Evolutionary conservation across 306 rosid species (phyloP).

Genomic region (Malus sieversii): DNA sequence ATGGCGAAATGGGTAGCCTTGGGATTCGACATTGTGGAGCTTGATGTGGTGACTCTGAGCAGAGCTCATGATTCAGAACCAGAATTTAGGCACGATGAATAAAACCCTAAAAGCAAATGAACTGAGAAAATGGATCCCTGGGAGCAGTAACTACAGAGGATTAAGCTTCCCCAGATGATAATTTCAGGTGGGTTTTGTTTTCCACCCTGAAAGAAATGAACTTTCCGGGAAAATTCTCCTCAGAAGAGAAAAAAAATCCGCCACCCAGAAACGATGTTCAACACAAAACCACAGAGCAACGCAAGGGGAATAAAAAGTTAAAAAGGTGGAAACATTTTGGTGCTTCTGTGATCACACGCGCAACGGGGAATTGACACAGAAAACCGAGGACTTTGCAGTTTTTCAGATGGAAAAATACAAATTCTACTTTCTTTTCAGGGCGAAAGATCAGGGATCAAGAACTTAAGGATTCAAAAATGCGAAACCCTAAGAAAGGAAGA

Average conservation of each 20-base stretch:
- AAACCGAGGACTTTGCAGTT: not conserved
- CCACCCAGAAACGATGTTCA: conserved; percentile 10
- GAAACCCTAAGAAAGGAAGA: conserved; percentile 22
- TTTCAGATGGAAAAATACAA: not conserved
- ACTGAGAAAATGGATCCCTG: not conserved
- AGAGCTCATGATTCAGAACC: conserved; percentile 11
- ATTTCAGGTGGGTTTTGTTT: not conserved
- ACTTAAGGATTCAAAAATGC: conserved; percentile 2
- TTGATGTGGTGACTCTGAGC: conserved; percentile 9
- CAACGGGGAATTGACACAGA: conserved; percentile 9
- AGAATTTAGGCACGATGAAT: conserved; percentile 9
- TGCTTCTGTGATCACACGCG: not conserved
- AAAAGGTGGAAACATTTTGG: conserved; percentile 10
- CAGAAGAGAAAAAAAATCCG: not conserved
- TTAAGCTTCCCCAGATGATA: not conserved
- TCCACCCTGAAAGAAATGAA: not conserved
- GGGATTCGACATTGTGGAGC: conserved; percentile 30
- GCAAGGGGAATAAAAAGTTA: not conserved
- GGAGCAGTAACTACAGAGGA: not conserved
- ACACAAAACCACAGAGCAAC: conserved; percentile 20
- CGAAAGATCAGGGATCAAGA: conserved; percentile 22
- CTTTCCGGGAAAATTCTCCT: conserved; percentile 3
- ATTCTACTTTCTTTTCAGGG: not conserved
- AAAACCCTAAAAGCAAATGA: conserved; percentile 30
- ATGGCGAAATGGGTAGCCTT: conserved; percentile 12